Percentiles rank a stretch among this genome's conserved stretches.
Conservation (phyloP, 1,139 yeast genomes). For the Taphrina confusa region DNA sequence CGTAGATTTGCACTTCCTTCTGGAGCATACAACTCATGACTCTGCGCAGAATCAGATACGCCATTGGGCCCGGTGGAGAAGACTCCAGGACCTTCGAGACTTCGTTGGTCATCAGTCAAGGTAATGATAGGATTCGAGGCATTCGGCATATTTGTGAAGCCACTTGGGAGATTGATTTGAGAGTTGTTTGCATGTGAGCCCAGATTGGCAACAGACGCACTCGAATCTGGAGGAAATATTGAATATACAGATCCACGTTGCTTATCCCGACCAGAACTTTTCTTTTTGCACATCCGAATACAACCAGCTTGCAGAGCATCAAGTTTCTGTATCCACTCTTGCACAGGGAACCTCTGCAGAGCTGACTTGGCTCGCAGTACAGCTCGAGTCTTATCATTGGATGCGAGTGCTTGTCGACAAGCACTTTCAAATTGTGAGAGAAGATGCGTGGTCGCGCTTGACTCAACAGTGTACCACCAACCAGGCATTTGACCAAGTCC, state of each 20-base stretch:
- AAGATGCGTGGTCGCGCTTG: slow-evolving; percentile 35
- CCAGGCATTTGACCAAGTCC: slow-evolving; percentile 39
- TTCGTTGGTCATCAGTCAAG: slow-evolving; percentile 12
- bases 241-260: slow-evolving; percentile 34
- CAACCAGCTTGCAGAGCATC: slow-evolving; percentile 35
- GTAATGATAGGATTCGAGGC: slow-evolving; percentile 29
- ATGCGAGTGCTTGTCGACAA: slow-evolving; percentile 34
- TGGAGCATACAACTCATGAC: background rate
- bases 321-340: slow-evolving; percentile 34
- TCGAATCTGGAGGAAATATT: slow-evolving; percentile 31
- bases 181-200: slow-evolving; percentile 27
- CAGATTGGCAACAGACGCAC: slow-evolving; percentile 30
- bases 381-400: slow-evolving; percentile 34
- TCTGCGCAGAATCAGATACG: background rate
- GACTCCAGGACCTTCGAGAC: slow-evolving; percentile 8
- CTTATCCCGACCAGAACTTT: slow-evolving; percentile 29
- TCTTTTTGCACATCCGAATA: slow-evolving; percentile 34
- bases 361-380: slow-evolving; percentile 35
- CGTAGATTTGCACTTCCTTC: slow-evolving; percentile 18
- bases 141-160: slow-evolving; percentile 34
- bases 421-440: slow-evolving; percentile 37
- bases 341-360: slow-evolving; percentile 36
- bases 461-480: slow-evolving; percentile 38
- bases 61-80: background rate
- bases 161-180: slow-evolving; percentile 26